Base-by-base conservation (phyloP, 805 yeast species). In the Torulaspora gathmanii region DNA sequence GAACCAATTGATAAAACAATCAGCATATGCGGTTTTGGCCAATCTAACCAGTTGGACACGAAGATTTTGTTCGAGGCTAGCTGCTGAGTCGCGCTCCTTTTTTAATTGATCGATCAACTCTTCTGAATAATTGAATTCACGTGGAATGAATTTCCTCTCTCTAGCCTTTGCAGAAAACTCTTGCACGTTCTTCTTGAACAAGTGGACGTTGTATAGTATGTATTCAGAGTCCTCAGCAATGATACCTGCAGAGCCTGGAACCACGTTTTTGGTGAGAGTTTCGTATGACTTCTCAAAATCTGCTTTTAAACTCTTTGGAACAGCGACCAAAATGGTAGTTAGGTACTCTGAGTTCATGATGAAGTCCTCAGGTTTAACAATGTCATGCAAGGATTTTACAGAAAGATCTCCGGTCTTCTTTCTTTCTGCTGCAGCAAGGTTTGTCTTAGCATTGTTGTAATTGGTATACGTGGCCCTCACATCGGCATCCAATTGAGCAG, bases 361-460 rank as follows among this genome's bases (percentile, higher is more conserved):
- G 64, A 93, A 86, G 59, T 93, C 88, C 42, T 80, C 80, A 9
- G 88, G 83, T 42, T 78, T 77, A 41, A 93, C 96, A 45, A 91
- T 77, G 59, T 87, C 93, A 63, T 91, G 97, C 50, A 93, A 73
- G 3, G 96, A 86, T 64, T 86, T 82, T 45, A 91, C 90, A 3
- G 96, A 83, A 53, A 93, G 74, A 64, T 93, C 96, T 47, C 99
- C 99, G 30, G 86, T 83, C 65, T 84, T 85, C 69, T 90, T 90
- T 60, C 97, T 80, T 67, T 91, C 95, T 8, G 95, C 91, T 10
- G 96, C 89, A 39, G 82, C 75, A 49, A 89, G 74, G 61, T 82
- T 86, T 35, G 95, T 79, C 68, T 83, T 86, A 39, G 97, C 96
- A 38, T 80, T 77, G 57, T 80, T 85, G 69, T 88, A 93, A 54